These are phyloP conservation scores for Endocalyx cinctus DNA, from an alignment of 2,329 filamentous ascomycete genomes.

Conservation along the genomic window DNA sequence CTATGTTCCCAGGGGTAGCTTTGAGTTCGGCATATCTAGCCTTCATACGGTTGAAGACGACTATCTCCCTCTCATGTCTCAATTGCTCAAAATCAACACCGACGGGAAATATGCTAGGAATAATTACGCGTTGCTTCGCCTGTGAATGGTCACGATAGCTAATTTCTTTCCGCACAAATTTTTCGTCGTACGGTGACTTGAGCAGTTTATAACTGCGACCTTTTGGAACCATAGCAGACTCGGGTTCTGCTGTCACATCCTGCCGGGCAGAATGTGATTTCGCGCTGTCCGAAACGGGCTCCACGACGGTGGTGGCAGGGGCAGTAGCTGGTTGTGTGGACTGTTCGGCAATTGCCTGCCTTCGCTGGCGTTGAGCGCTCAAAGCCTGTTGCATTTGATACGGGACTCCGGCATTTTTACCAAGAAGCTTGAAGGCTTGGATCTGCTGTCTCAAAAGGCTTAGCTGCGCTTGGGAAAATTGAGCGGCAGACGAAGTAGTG, in stretches of 20 bases:
- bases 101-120: conserved; percentile 83
- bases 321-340: conserved; percentile 35
- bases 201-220: conserved; percentile 64
- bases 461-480: conserved; percentile 76
- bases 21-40: conserved; percentile 82
- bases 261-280: conserved; percentile 29
- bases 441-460: conserved; percentile 79
- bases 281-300: conserved; percentile 26
- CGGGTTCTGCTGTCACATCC: conserved; percentile 27
- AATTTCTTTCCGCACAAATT: conserved; percentile 54
- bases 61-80: conserved; percentile 79
- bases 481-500: conserved; percentile 30
- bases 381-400: conserved; percentile 75
- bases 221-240: conserved; percentile 31
- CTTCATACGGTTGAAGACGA: conserved; percentile 85
- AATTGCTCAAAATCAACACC: conserved; percentile 84
- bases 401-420: conserved; percentile 81
- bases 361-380: conserved; percentile 68
- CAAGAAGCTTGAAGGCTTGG: conserved; percentile 81
- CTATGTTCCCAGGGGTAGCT: conserved; percentile 77
- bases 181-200: conserved; percentile 64
- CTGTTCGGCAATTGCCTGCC: conserved; percentile 50
- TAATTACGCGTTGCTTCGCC: conserved; percentile 70
- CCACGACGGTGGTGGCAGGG: conserved; percentile 36
- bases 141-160: conserved; percentile 75